Percentiles rank a stretch among this genome's conserved stretches.
phyloP scores from a whole-genome alignment of 495 filamentous ascomycete genomes.

The Corynascus novoguineensis region DNA sequence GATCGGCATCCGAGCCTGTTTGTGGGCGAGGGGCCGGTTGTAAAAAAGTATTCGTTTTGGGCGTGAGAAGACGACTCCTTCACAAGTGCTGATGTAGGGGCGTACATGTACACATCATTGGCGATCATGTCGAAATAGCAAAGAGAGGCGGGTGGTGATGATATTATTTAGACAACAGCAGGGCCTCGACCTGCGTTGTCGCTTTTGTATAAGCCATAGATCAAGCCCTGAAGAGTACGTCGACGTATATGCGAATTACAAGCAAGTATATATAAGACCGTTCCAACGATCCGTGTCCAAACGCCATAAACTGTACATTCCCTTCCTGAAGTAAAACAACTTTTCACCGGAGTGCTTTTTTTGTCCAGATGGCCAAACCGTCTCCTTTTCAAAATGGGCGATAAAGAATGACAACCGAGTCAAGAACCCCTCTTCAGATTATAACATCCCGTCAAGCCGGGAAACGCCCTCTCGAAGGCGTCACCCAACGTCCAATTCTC shows the following conservation, averaged over 20 bases:
- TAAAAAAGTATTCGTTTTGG: slow-evolving; percentile 32
- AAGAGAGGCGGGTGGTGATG: neutral
- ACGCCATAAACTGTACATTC: neutral
- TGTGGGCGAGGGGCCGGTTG: slow-evolving; percentile 5
- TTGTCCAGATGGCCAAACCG: too few species aligned
- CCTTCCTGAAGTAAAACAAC: slow-evolving; percentile 40
- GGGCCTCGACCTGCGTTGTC: neutral
- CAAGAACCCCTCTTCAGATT: slow-evolving; percentile 23
- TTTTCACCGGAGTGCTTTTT: too few species aligned
- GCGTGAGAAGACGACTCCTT: neutral
- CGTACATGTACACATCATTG: neutral
- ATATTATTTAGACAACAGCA: neutral
- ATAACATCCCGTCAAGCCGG: slow-evolving; percentile 52
- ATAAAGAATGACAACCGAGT: neutral
- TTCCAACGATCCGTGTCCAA: neutral
- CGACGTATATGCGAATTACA: neutral
- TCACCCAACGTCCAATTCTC: slow-evolving; percentile 75
- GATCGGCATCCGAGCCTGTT: slow-evolving; percentile 18
- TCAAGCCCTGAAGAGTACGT: neutral
- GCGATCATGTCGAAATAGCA: neutral
- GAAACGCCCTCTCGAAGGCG: slow-evolving; percentile 59
- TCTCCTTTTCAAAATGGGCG: too few species aligned
- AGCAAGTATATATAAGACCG: neutral
- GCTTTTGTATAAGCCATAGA: neutral
- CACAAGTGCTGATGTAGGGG: neutral